Evolutionary conservation across 2,329 filamentous ascomycete genomes (phyloP), one percentile per base, ranked within the genome.

Genomic region (Lecanoromycetidae sp.): DNA sequence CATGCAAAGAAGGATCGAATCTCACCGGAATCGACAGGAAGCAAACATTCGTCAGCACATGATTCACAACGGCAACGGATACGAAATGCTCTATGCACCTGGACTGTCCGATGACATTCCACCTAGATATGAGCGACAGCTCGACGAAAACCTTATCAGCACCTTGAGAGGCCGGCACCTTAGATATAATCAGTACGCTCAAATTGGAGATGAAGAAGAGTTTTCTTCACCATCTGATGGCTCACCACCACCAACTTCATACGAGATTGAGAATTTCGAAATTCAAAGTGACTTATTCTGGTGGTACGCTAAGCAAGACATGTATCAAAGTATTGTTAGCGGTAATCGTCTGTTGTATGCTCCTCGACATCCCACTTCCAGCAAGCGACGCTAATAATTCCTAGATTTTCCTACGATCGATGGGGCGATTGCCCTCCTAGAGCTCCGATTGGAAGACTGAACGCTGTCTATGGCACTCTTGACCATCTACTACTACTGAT

Each of bases 301-400:
- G 88, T 95, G 87, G 84, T 95, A 88, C 61, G 82, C 77, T 57
- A 94, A 94, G 63, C 91, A 95, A 70, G 91, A 96, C 61, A 79
- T 84, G 7, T 93, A 90, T 56, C 90, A 95, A 62, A 87, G 85
- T 60, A 77, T 95, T 51, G 69, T 96, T 20, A 91, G 88, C 55
- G 90, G 87, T 7, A 88, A 90, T 34, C 75, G 75, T 52, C 70
- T 93, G 38, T 81, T 95, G 87, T 94, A 70, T 74, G 87, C 74
- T 40, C 10, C 19, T n/a, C n/a, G n/a, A n/a, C n/a, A n/a, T n/a
- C n/a, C 22, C 7, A 19, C 1, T 34, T 5, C 23, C 7, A n/a
- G 5, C 6, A 19, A 22, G 4, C 20, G 6, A 26, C 8, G 7
- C 15, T 15, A 34, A 30, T 50, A 49, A 34, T 12, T 6, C 27